phyloP scores from a whole-genome alignment of 306 rosid genomes.

The Fragaria ananassa region DNA sequence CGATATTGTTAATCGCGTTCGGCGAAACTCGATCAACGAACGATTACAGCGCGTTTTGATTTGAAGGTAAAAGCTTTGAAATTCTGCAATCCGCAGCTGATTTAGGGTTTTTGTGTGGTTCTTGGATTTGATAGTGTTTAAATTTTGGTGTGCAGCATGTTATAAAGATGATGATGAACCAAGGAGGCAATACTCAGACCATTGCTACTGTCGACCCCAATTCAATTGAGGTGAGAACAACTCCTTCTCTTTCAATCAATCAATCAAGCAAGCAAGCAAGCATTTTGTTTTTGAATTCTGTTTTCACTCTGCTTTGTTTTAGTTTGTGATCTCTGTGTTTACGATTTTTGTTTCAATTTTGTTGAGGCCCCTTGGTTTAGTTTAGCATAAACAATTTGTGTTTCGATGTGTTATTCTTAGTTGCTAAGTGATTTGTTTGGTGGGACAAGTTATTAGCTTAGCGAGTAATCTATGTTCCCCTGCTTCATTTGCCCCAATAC shows the following conservation, averaged over 20 bases:
- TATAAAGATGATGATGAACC: conserved; percentile 61
- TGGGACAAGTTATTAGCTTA: background rate
- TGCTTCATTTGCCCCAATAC: background rate
- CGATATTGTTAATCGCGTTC: conserved; percentile 23
- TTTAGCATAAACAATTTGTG: background rate
- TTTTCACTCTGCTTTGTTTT: background rate
- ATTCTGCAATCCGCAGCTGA: conserved; percentile 19
- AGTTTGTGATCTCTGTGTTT: conserved; percentile 12
- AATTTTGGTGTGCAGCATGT: conserved; percentile 39
- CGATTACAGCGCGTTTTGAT: conserved; percentile 15
- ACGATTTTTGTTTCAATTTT: background rate
- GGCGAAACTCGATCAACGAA: background rate
- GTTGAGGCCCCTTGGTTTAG: background rate
- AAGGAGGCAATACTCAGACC: conserved; percentile 74
- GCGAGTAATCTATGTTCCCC: background rate
- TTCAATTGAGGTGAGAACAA: conserved; percentile 57
- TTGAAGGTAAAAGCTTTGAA: conserved; percentile 41
- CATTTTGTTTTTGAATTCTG: background rate
- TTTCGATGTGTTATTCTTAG: background rate
- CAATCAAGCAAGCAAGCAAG: too few species aligned
- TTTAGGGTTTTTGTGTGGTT: conserved; percentile 58
- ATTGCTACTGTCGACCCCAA: conserved; percentile 52
- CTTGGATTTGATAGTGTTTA: conserved; percentile 9
- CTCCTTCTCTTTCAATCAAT: background rate
- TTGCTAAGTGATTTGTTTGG: too few species aligned